A percentile compares a stretch with the other conserved stretches of the same genome.
Evolutionary conservation across 495 filamentous ascomycete species (phyloP).

Genomic region (Daldinia decipiens): DNA sequence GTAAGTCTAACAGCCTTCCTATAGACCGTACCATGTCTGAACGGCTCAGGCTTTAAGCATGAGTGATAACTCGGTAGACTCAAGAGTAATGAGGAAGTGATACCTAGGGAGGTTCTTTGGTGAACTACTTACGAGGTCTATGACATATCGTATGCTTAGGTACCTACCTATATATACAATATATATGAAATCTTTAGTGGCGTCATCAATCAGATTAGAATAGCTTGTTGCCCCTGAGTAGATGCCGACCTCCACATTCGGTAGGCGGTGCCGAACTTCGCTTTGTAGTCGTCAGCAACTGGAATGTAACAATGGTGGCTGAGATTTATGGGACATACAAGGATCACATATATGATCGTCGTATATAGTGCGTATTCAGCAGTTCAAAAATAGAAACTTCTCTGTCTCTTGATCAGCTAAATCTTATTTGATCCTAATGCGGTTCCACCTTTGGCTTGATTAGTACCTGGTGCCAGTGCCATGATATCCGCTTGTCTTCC

Average conservation of each 20-base stretch:
- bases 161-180: background rate
- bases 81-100: too few species aligned
- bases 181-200: background rate
- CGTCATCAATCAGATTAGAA: background rate
- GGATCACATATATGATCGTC: conserved; percentile 3
- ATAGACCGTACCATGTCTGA: background rate
- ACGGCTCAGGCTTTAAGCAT: too few species aligned
- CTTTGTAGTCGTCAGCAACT: conserved; percentile 2
- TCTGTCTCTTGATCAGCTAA: too few species aligned
- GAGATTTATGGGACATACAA: conserved; percentile 14
- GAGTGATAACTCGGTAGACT: too few species aligned
- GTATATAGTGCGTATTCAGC: background rate
- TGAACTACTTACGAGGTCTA: background rate
- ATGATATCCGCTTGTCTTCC: background rate
- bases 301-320: conserved; percentile 11
- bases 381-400: conserved; percentile 31
- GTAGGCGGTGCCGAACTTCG: conserved; percentile 1
- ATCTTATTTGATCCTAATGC: background rate
- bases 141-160: background rate
- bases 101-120: too few species aligned
- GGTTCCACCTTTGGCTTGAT: conserved; percentile 1
- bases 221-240: background rate
- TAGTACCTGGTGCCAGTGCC: background rate
- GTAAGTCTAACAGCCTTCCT: background rate
- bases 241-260: background rate